Conservation (phyloP, 2,329 filamentous ascomycete species). For the Myriosclerotinia duriaeana region DNA sequence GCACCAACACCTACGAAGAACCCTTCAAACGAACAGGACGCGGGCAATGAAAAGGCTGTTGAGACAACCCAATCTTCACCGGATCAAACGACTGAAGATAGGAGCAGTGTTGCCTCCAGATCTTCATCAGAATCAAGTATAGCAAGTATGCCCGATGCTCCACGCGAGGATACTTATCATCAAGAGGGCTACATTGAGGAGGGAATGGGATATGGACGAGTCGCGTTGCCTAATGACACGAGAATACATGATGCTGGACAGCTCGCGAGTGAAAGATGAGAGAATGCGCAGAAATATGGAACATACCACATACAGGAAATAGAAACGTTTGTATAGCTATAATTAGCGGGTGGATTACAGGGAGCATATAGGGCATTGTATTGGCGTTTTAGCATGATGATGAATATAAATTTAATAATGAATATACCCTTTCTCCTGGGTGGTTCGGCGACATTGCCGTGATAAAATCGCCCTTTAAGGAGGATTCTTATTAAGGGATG, state of each 20-base stretch:
- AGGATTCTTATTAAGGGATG: not conserved
- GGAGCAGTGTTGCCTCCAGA: not conserved
- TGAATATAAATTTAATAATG: not conserved
- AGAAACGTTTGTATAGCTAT: not conserved
- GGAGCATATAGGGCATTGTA: no score
- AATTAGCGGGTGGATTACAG: not conserved
- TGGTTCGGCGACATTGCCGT: not conserved
- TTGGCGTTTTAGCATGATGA: not conserved
- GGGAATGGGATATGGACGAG: conserved; percentile 15
- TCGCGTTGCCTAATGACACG: conserved; percentile 10
- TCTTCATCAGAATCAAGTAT: conserved; percentile 45
- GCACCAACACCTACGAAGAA: conserved; percentile 30
- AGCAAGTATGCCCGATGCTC: conserved; percentile 44
- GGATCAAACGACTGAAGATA: not conserved
- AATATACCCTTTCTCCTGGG: not conserved
- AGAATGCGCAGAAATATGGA: not conserved
- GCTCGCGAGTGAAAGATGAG: conserved; percentile 14
- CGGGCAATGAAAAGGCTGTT: not conserved
- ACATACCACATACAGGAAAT: no score
- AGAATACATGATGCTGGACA: conserved; percentile 18
- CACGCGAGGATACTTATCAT: conserved; percentile 20
- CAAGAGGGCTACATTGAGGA: conserved; percentile 21
- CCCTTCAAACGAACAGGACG: not conserved
- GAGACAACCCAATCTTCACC: not conserved
- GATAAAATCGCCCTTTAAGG: not conserved